Evolutionary conservation across 2,329 filamentous ascomycete genomes (phyloP).

Genomic region (Fusarium sp.): DNA sequence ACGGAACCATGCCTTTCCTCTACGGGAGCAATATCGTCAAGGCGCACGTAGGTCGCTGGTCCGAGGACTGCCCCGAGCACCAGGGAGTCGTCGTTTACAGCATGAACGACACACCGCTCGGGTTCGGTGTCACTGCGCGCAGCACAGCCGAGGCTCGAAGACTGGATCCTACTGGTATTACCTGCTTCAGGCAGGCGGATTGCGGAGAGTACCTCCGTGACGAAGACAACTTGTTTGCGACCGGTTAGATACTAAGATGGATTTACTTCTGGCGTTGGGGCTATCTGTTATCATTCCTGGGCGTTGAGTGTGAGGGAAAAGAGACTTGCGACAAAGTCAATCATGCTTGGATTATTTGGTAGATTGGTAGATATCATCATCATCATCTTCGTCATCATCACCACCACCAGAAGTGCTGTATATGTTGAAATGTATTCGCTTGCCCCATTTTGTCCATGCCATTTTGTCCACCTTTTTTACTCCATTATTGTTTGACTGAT

Average conservation of each 20-base stretch:
- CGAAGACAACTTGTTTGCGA: slow-evolving; percentile 71
- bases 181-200: slow-evolving; percentile 91
- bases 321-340: slow-evolving; percentile 26
- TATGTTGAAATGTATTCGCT: slow-evolving; percentile 38
- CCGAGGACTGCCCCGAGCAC: slow-evolving; percentile 92
- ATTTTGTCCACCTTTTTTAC: slow-evolving; percentile 8
- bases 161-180: slow-evolving; percentile 88
- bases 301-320: slow-evolving; percentile 37
- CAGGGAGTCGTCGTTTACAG: slow-evolving; percentile 88
- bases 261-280: slow-evolving; percentile 42
- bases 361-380: slow-evolving; percentile 35
- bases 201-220: slow-evolving; percentile 95
- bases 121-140: slow-evolving; percentile 91
- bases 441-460: slow-evolving; percentile 26
- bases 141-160: slow-evolving; percentile 84
- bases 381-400: slow-evolving; percentile 21
- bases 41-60: slow-evolving; percentile 78
- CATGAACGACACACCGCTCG: slow-evolving; percentile 93
- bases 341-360: slow-evolving; percentile 38
- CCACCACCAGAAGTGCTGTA: slow-evolving; percentile 30
- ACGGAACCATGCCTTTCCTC: slow-evolving; percentile 96
- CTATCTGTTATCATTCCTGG: slow-evolving; percentile 33
- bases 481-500: slow-evolving; percentile 37
- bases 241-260: slow-evolving; percentile 49
- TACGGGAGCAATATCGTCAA: slow-evolving; percentile 90